These are phyloP conservation scores for Trichoderma asperellum DNA, from an alignment of 2,329 filamentous ascomycete genomes.

Conservation along the genomic window DNA sequence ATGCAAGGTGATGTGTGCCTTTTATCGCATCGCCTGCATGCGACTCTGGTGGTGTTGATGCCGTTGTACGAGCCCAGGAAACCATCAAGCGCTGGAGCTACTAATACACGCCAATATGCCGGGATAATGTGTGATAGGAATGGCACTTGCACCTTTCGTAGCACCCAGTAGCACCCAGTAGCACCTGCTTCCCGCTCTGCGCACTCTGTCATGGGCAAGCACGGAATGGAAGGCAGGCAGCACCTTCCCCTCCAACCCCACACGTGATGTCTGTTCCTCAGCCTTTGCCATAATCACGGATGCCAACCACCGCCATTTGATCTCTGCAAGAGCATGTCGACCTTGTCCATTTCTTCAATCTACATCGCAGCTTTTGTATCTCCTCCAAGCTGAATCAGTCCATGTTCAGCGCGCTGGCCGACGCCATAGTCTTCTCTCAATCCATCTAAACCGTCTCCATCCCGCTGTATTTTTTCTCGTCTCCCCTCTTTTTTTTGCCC, in stretches of 20 bases:
- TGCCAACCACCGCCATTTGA: slow-evolving; percentile 27
- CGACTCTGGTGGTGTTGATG: background rate
- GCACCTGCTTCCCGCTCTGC: background rate
- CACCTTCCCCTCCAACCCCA: slow-evolving; percentile 26
- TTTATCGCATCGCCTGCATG: slow-evolving; percentile 1
- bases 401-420: background rate
- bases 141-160: background rate
- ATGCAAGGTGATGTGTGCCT: slow-evolving; percentile 24
- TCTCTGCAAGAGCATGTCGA: background rate
- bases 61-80: background rate
- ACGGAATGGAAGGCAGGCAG: slow-evolving; percentile 20
- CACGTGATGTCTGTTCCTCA: slow-evolving; percentile 24
- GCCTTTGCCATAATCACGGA: slow-evolving; percentile 8
- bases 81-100: background rate
- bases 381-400: background rate
- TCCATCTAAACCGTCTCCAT: background rate
- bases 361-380: background rate
- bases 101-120: background rate
- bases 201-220: slow-evolving; percentile 15
- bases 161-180: background rate
- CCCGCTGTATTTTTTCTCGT: background rate
- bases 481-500: slow-evolving; percentile 1
- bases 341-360: background rate
- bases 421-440: background rate
- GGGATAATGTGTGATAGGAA: background rate